phyloP scores from a whole-genome alignment of 495 filamentous ascomycete genomes.

The Aspergillus conjunctus region DNA sequence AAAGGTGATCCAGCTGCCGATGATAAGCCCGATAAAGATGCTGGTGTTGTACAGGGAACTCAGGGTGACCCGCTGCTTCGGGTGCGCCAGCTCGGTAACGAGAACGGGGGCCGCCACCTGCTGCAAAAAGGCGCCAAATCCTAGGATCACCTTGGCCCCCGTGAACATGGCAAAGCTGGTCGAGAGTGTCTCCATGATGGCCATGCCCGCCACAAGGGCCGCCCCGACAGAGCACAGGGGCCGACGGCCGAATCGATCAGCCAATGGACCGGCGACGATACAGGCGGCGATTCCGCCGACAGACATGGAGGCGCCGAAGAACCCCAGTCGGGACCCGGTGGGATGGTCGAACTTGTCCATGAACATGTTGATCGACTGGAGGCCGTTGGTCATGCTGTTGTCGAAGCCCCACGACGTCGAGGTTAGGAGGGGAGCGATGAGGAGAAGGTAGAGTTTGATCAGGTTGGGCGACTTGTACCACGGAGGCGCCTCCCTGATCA shows the following conservation, averaged over 20 bases:
- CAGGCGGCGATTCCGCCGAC: not conserved
- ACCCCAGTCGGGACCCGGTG: not conserved
- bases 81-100: not conserved
- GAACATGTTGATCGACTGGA: not conserved
- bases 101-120: slow-evolving; percentile 3
- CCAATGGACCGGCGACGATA: not conserved
- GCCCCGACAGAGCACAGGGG: not conserved
- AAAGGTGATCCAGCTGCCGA: not conserved
- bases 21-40: not conserved
- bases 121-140: not conserved
- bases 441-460: not conserved
- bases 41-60: not conserved
- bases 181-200: slow-evolving; percentile 1
- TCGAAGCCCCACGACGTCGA: not conserved
- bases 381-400: slow-evolving; percentile 5
- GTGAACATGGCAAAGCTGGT: slow-evolving; percentile 2
- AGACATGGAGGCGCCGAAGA: slow-evolving; percentile 6
- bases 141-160: slow-evolving; percentile 1
- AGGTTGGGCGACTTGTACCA: not conserved
- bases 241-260: not conserved
- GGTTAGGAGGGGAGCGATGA: not conserved
- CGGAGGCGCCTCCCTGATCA: not conserved
- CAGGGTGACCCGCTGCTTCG: not conserved
- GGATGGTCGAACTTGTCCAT: not conserved
- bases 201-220: not conserved